These are phyloP conservation scores for Leishmania braziliensis DNA, from an alignment of 208 protist species.

Conservation along the genomic window DNA sequence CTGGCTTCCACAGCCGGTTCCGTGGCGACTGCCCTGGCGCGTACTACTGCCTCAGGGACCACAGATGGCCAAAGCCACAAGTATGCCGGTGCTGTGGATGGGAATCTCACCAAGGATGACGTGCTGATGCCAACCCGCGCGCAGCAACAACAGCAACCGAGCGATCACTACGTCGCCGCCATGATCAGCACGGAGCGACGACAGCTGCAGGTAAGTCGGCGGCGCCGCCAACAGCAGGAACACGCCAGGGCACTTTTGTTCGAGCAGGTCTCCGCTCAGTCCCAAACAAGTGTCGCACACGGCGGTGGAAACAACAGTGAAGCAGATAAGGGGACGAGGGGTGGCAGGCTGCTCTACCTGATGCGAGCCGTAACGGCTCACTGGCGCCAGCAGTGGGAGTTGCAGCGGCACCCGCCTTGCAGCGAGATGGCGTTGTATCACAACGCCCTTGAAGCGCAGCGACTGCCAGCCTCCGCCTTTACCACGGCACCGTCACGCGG, in stretches of 20 bases:
- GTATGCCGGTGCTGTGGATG: not conserved
- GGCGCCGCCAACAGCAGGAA: slow-evolving; percentile 28
- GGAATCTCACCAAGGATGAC: not conserved
- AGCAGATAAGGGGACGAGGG: not conserved
- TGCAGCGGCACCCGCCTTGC: slow-evolving; percentile 39
- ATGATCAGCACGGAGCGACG: slow-evolving; percentile 20
- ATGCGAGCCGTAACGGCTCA: slow-evolving; percentile 34
- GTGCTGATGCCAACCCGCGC: not conserved
- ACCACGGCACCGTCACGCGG: not conserved
- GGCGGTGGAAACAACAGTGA: not conserved
- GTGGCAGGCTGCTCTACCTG: slow-evolving; percentile 16
- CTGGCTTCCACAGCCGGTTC: slow-evolving; percentile 16
- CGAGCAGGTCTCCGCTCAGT: slow-evolving; percentile 30
- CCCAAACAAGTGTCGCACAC: not conserved
- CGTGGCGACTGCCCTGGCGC: not conserved
- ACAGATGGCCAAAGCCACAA: not conserved
- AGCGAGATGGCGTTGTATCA: slow-evolving; percentile 22
- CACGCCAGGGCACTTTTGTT: slow-evolving; percentile 27
- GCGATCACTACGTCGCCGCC: slow-evolving; percentile 11
- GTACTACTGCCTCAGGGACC: not conserved
- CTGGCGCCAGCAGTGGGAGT: slow-evolving; percentile 41
- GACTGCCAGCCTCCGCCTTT: slow-evolving; percentile 7
- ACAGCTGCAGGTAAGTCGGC: slow-evolving; percentile 12
- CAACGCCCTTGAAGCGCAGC: slow-evolving; percentile 36
- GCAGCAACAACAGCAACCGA: slow-evolving; percentile 4